These are phyloP conservation scores for Aureobasidium melanogenum DNA, from an alignment of 2,329 filamentous ascomycete genomes.

Conservation along the genomic window DNA sequence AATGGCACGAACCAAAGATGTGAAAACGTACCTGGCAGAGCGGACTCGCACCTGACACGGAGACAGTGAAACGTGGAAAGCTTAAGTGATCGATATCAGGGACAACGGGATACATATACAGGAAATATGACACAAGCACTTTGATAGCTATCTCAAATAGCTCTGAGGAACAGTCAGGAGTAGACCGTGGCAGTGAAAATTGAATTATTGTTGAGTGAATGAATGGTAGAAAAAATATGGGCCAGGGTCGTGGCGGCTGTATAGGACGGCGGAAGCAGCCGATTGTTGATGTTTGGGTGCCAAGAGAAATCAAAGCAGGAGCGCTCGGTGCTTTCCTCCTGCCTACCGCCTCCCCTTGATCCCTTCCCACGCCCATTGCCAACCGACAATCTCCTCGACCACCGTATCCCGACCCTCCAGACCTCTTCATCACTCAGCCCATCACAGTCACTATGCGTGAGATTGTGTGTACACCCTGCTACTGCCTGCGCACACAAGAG, in stretches of 20 bases:
- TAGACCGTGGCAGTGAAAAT: not conserved
- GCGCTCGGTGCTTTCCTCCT: constrained; percentile 1
- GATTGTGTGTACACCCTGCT: constrained; percentile 49
- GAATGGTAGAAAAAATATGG: not conserved
- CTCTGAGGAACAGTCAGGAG: not conserved
- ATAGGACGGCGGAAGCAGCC: not conserved
- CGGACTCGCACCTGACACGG: not conserved
- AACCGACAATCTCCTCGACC: constrained; percentile 9
- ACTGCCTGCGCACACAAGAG: not conserved
- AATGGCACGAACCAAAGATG: too few relatives aligned
- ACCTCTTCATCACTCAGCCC: constrained; percentile 7
- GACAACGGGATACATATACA: not conserved
- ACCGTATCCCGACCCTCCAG: not conserved
- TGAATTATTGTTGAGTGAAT: not conserved
- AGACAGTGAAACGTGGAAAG: not conserved
- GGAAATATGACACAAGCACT: not conserved
- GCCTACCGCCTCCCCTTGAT: constrained; percentile 4
- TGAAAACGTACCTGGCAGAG: not conserved
- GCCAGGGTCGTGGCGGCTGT: not conserved
- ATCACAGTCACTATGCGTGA: constrained; percentile 51
- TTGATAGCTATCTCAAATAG: not conserved
- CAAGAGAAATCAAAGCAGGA: not conserved
- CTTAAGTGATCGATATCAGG: not conserved
- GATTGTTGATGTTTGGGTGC: constrained; percentile 10
- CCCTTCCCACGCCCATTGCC: constrained; percentile 6